Base-by-base conservation (phyloP, 352 stramenopile species). In the Globisporangium megalacanthum region DNA sequence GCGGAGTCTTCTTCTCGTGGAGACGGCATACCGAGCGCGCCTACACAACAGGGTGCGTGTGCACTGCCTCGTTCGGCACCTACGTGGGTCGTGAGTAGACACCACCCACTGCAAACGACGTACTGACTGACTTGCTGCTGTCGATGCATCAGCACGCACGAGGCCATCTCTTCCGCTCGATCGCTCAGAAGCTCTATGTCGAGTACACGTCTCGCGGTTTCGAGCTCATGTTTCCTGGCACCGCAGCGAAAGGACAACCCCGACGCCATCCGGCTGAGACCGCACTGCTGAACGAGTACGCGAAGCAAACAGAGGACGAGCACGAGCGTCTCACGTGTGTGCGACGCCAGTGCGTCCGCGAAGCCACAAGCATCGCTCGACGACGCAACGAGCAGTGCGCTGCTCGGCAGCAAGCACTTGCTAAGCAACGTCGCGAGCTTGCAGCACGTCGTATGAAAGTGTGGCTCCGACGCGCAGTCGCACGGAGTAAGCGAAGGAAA, bases 171-270 rank as follows among this genome's bases (percentile, higher is more conserved):
- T 73, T 65, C 17, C 31, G 15, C 1, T 61, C 62, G 17, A 54
- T 83, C 6, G 72, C 61, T 49, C 57, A 62, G 7, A 78, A 71
- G 41, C 56, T 83, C 14, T 83, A 64, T 50, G 49, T 80, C 33
- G 70, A 74, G 60, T 78, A 79, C 48, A 80, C 71, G 6, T 69
- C 69, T 2, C 68, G 62, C 5, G 69, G 73, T 10, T 75, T 78
- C 39, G 71, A 80, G 49, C 49, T 80, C 11, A 49, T 75, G 46
- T 80, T 77, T 54, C 69, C 73, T 0, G 69, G 73, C 0, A 39
- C 79, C 6, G 67, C 70, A 11, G 56, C 71, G 6, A 65, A 36
- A 56, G 61, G 75, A 13, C 49, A 58, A 0, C 46, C 64, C 0
- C 52, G 73, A 56, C 71, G 52, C 29, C 53, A 78, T 66, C 71